Evolutionary conservation across 768 basidiomycete genomes (phyloP).

Genomic region (Tubosaeta brunneosetosa): DNA sequence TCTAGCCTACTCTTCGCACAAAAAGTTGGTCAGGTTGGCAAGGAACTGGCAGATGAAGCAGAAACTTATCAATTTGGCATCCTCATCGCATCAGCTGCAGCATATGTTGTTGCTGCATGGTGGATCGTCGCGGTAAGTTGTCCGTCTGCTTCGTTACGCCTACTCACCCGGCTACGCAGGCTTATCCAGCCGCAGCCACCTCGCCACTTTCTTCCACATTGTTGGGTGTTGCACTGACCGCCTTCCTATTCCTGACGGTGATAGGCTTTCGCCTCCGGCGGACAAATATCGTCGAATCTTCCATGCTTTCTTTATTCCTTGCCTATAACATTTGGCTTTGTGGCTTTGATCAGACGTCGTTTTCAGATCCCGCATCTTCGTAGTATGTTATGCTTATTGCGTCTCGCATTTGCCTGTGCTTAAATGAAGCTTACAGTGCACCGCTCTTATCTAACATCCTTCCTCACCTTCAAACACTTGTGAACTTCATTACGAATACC

Average conservation of each 20-base stretch:
- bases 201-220: slow-evolving; percentile 87
- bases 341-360: slow-evolving; percentile 70
- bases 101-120: slow-evolving; percentile 80
- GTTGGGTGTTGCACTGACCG: slow-evolving; percentile 81
- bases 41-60: slow-evolving; percentile 63
- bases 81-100: slow-evolving; percentile 69
- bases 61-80: slow-evolving; percentile 75
- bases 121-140: slow-evolving; percentile 76
- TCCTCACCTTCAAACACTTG: slow-evolving; percentile 72
- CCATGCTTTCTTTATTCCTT: slow-evolving; percentile 80
- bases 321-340: slow-evolving; percentile 91
- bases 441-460: slow-evolving; percentile 76
- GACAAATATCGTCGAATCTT: slow-evolving; percentile 91
- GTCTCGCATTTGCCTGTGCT: slow-evolving; percentile 2
- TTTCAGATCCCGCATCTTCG: slow-evolving; percentile 67
- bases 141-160: not conserved
- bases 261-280: slow-evolving; percentile 87
- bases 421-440: slow-evolving; percentile 40
- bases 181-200: slow-evolving; percentile 77
- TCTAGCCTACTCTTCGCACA: slow-evolving; percentile 81
- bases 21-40: slow-evolving; percentile 73
- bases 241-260: slow-evolving; percentile 84
- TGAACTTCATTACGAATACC: slow-evolving; percentile 81
- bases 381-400: slow-evolving; percentile 49
- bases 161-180: slow-evolving; percentile 36